Conservation (phyloP, 768 basidiomycete genomes). For the Lentinula guzmanii region DNA sequence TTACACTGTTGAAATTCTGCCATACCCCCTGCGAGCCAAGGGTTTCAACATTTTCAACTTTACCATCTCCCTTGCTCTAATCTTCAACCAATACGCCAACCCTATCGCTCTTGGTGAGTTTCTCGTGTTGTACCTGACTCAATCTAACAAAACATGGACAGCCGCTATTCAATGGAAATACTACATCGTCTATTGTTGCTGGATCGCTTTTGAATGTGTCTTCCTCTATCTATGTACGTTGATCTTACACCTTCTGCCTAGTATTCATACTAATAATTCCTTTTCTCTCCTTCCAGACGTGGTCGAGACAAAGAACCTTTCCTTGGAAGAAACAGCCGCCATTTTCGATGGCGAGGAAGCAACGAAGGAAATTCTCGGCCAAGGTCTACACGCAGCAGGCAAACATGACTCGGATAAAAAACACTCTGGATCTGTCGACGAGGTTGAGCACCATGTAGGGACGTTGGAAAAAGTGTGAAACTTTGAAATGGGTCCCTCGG, state of each 20-base stretch:
- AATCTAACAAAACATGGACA: slow-evolving; percentile 14
- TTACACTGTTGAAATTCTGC: slow-evolving; percentile 87
- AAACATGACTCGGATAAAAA: background rate
- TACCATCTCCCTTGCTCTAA: slow-evolving; percentile 68
- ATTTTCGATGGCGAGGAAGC: slow-evolving; percentile 70
- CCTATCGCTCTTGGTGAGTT: slow-evolving; percentile 58
- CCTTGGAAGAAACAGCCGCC: slow-evolving; percentile 78
- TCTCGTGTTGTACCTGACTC: background rate
- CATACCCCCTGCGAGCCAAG: slow-evolving; percentile 78
- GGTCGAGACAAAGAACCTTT: slow-evolving; percentile 66
- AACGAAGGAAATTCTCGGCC: slow-evolving; percentile 8
- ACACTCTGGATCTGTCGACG: background rate
- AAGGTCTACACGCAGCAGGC: background rate
- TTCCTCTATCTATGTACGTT: slow-evolving; percentile 56
- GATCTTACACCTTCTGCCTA: background rate
- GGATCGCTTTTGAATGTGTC: slow-evolving; percentile 60
- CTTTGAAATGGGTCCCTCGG: no score
- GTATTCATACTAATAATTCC: background rate
- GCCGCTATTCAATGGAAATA: slow-evolving; percentile 63
- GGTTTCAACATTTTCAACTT: slow-evolving; percentile 82
- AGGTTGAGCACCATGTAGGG: background rate
- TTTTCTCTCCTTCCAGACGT: slow-evolving; percentile 25
- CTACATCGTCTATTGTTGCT: slow-evolving; percentile 71
- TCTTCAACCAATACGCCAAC: slow-evolving; percentile 89
- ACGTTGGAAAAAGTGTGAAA: background rate